Conservation (phyloP, 1,284 basidiomycete species). For the Lentinus polychrous region DNA sequence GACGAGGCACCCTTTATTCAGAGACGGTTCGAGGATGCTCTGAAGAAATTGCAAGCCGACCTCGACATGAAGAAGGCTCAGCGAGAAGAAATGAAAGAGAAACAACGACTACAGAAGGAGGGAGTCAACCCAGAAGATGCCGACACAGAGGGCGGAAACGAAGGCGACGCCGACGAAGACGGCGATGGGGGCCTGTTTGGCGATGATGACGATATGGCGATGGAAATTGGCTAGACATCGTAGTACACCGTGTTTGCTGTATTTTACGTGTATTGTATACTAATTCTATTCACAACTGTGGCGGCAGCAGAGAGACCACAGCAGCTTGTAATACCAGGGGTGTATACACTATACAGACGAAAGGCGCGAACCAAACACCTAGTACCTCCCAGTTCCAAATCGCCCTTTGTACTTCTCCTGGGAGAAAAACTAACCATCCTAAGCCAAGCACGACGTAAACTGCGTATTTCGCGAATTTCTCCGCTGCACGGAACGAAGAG, state of each 20-base stretch:
- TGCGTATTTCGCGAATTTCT: constrained; percentile 29
- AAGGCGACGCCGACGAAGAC: constrained; percentile 26
- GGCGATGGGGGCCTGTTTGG: constrained; percentile 62
- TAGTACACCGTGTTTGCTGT: background rate
- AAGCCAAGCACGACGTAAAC: constrained; percentile 42
- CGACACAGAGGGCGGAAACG: constrained; percentile 36
- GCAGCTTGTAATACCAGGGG: constrained; percentile 66
- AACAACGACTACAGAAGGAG: constrained; percentile 59
- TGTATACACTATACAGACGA: constrained; percentile 63
- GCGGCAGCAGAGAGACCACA: constrained; percentile 43
- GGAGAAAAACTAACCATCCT: constrained; percentile 48
- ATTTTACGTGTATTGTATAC: background rate
- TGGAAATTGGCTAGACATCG: constrained; percentile 34
- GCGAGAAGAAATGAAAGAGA: constrained; percentile 70
- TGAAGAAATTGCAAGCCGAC: constrained; percentile 83
- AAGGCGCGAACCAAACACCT: constrained; percentile 70
- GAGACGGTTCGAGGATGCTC: constrained; percentile 91
- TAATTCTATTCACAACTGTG: constrained; percentile 10
- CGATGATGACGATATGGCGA: constrained; percentile 31
- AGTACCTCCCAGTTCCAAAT: constrained; percentile 69
- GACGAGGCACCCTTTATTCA: constrained; percentile 24
- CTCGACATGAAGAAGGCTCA: constrained; percentile 82
- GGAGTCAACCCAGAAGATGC: constrained; percentile 43
- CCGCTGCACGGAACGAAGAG: constrained; percentile 11
- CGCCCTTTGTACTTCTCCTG: constrained; percentile 37